Evolutionary conservation across 148 eudicot genomes (phyloP).

Genomic region (Cornus florida): DNA sequence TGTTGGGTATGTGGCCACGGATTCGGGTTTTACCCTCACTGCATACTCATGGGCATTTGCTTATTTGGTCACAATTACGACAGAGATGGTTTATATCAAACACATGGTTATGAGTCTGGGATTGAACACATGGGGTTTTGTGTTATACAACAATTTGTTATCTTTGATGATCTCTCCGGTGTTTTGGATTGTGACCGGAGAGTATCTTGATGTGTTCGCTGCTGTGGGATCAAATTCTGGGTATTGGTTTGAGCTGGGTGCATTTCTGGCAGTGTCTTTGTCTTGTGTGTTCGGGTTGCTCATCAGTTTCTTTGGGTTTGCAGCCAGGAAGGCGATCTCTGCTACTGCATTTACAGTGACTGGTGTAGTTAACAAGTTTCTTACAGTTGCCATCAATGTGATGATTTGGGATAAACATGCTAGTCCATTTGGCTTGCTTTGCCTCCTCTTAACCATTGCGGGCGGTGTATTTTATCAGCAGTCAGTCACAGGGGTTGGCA

Average conservation of each 20-base stretch:
- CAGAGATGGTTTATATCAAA: constrained; percentile 98
- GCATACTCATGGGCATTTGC: constrained; percentile 96
- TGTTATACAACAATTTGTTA: constrained; percentile 81
- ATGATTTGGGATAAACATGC: constrained; percentile 98
- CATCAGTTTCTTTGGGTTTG: constrained; percentile 97
- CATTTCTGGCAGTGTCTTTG: constrained; percentile 68
- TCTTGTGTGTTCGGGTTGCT: constrained; percentile 90
- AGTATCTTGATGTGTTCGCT: constrained; percentile 72
- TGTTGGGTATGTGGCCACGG: constrained; percentile 89
- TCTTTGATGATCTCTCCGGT: constrained; percentile 92
- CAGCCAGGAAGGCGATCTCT: constrained; percentile 82
- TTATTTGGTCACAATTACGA: constrained; percentile 80
- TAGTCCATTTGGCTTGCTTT: constrained; percentile 83
- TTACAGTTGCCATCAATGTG: constrained; percentile 86
- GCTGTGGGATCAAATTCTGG: constrained; percentile 40
- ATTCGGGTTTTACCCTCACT: constrained; percentile 78
- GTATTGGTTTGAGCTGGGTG: constrained; percentile 59
- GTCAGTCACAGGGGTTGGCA: constrained; percentile 64
- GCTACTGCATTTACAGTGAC: constrained; percentile 99
- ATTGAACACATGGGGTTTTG: constrained; percentile 97
- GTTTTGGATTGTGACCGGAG: constrained; percentile 90
- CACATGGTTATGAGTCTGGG: constrained; percentile 98
- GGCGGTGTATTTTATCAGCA: constrained; percentile 96
- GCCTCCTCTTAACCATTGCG: constrained; percentile 70
- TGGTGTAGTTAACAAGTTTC: constrained; percentile 95